Conservation (phyloP, 2,329 filamentous ascomycete genomes). For the Xylaria sp. region DNA sequence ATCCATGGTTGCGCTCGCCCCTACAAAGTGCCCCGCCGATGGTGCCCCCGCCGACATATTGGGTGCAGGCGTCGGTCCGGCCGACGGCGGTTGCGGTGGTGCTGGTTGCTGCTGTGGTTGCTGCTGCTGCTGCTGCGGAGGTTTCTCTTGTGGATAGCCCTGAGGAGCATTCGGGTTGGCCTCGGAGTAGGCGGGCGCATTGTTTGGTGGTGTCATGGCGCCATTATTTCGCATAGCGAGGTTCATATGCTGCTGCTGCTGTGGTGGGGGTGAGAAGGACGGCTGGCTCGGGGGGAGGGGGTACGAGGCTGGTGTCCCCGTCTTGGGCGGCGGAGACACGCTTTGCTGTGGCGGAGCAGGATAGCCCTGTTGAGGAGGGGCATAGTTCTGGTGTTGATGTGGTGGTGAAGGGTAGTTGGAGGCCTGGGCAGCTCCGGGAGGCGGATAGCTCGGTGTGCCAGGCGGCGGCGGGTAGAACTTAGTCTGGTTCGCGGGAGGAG, state of each 20-base stretch:
- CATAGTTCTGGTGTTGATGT: slow-evolving; percentile 30
- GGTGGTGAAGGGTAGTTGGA: slow-evolving; percentile 50
- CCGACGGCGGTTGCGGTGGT: slow-evolving; percentile 26
- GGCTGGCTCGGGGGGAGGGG: slow-evolving; percentile 44
- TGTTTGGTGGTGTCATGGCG: slow-evolving; percentile 44
- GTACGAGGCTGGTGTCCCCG: slow-evolving; percentile 48
- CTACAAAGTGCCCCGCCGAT: slow-evolving; percentile 68
- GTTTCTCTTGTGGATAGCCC: slow-evolving; percentile 52
- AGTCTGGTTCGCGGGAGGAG: slow-evolving; percentile 58
- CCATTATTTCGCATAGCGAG: slow-evolving; percentile 54
- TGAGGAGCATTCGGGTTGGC: slow-evolving; percentile 40
- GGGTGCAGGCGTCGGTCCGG: slow-evolving; percentile 43
- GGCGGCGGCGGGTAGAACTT: slow-evolving; percentile 60
- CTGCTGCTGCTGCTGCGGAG: slow-evolving; percentile 28
- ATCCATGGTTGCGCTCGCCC: slow-evolving; percentile 73
- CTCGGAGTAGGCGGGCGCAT: slow-evolving; percentile 45
- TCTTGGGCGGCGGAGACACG: slow-evolving; percentile 54
- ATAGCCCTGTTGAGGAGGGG: slow-evolving; percentile 43
- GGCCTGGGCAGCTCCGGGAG: slow-evolving; percentile 43
- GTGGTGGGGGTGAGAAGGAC: slow-evolving; percentile 42
- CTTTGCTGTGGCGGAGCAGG: slow-evolving; percentile 50
- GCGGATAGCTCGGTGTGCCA: slow-evolving; percentile 50
- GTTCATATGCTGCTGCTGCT: slow-evolving; percentile 48
- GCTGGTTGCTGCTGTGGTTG: slow-evolving; percentile 49
- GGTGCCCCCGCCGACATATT: slow-evolving; percentile 55